phyloP scores from a whole-genome alignment of 805 yeast species.

The Torulaspora gathmanii region DNA sequence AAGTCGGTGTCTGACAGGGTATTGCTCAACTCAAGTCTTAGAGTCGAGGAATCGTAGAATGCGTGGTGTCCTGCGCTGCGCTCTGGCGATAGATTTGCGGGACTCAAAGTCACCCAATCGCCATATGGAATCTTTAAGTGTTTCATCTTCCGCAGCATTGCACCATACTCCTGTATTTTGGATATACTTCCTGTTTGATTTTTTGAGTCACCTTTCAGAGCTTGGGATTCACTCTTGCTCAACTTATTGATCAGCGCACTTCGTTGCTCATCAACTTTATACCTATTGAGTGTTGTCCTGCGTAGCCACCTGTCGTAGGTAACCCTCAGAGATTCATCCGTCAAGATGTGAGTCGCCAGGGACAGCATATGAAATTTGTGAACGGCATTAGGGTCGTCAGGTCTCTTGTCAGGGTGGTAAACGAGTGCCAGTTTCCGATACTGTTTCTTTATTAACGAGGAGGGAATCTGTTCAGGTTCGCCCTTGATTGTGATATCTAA shows the following conservation, averaged over 20 bases:
- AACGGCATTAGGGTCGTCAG: conserved; percentile 12
- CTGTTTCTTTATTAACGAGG: conserved; percentile 17
- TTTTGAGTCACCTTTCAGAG: background rate
- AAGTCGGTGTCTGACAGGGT: background rate
- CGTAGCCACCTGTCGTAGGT: conserved; percentile 27
- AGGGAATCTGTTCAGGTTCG: conserved; percentile 42
- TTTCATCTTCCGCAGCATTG: conserved; percentile 26
- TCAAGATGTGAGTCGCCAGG: conserved; percentile 27
- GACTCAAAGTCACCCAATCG: conserved; percentile 22
- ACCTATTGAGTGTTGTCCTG: background rate
- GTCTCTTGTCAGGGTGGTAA: conserved; percentile 31
- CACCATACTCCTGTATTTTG: conserved; percentile 26
- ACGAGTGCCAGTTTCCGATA: conserved; percentile 24
- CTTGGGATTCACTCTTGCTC: conserved; percentile 5
- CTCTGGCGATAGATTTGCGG: background rate
- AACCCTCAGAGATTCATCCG: conserved; percentile 16
- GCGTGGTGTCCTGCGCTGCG: conserved; percentile 2
- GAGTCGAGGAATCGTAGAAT: conserved; percentile 18
- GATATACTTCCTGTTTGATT: conserved; percentile 3
- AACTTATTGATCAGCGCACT: conserved; percentile 8
- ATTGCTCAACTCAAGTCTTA: conserved; percentile 18
- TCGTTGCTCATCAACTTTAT: conserved; percentile 2
- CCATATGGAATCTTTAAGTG: conserved; percentile 27
- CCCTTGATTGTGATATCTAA: conserved; percentile 42
- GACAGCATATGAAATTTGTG: conserved; percentile 28